Evolutionary conservation across 345 rosid genomes (phyloP).

Genomic region (Salix suchowensis): DNA sequence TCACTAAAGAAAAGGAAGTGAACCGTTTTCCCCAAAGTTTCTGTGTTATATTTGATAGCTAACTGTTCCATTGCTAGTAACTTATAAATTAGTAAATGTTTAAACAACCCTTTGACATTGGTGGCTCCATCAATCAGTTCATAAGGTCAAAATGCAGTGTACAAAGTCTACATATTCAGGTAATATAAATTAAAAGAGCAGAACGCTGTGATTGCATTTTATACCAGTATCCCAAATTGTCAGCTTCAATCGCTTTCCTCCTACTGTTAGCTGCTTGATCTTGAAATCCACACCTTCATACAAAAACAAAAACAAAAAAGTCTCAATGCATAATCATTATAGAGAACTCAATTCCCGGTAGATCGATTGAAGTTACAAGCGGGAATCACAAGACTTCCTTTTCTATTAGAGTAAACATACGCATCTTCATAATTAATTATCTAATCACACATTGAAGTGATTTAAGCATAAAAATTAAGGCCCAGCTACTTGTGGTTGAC

Average conservation of each 20-base stretch:
- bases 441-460: neutral
- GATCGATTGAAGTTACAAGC: neutral
- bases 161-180: neutral
- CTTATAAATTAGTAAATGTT: neutral
- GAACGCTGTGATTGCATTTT: neutral
- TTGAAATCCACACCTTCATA: slow-evolving; percentile 88
- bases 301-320: neutral
- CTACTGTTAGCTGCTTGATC: slow-evolving; percentile 78
- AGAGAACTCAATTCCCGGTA: neutral
- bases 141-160: neutral
- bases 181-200: neutral
- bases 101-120: neutral
- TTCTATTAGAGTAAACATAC: neutral
- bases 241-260: slow-evolving; percentile 79
- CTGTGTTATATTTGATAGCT: neutral
- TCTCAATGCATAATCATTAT: neutral
- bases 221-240: slow-evolving; percentile 98
- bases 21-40: neutral
- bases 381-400: neutral
- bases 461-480: neutral
- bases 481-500: neutral
- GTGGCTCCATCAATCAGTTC: neutral
- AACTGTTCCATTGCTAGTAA: slow-evolving; percentile 14
- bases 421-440: too few relatives aligned
- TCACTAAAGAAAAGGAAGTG: neutral